phyloP scores from a whole-genome alignment of 768 basidiomycete species.

The Floccularia luteovirens region DNA sequence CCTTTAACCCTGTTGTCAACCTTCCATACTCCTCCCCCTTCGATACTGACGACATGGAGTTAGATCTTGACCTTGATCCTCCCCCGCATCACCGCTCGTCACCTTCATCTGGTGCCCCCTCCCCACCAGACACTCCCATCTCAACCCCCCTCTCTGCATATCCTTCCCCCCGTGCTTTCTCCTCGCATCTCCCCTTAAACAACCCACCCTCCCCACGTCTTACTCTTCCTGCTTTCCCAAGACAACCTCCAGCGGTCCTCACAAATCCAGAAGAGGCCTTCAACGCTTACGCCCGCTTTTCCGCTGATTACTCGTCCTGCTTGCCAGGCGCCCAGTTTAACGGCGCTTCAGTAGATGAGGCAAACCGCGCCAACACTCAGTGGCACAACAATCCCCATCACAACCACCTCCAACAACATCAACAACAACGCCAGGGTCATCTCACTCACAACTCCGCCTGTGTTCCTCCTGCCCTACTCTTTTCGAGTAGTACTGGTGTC shows the following conservation, averaged over 20 bases:
- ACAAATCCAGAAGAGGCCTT: slow-evolving; percentile 47
- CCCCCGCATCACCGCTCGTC: slow-evolving; percentile 22
- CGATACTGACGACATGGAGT: slow-evolving; percentile 79
- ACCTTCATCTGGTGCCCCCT: slow-evolving; percentile 33
- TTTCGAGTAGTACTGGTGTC: slow-evolving; percentile 27
- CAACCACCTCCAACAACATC: slow-evolving; percentile 10
- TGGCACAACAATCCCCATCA: slow-evolving; percentile 9
- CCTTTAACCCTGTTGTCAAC: slow-evolving; percentile 35
- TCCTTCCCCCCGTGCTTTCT: slow-evolving; percentile 25
- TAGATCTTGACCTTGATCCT: slow-evolving; percentile 54
- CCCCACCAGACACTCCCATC: slow-evolving; percentile 44
- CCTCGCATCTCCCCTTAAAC: slow-evolving; percentile 19
- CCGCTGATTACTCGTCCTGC: slow-evolving; percentile 50
- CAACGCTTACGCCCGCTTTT: slow-evolving; percentile 62
- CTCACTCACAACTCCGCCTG: slow-evolving; percentile 19
- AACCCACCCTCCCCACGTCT: slow-evolving; percentile 10
- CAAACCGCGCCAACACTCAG: too few species aligned
- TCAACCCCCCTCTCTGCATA: slow-evolving; percentile 39
- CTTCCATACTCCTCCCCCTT: slow-evolving; percentile 35
- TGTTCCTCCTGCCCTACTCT: slow-evolving; percentile 61
- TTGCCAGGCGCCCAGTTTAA: slow-evolving; percentile 53
- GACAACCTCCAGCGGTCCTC: slow-evolving; percentile 28
- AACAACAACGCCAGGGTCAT: slow-evolving; percentile 22
- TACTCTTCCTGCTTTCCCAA: slow-evolving; percentile 30
- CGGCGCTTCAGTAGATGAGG: slow-evolving; percentile 27